Percentiles rank a stretch among this genome's conserved stretches.
Evolutionary conservation across 2,329 filamentous ascomycete genomes (phyloP).

Genomic region (Coniochaeta pulveracea): DNA sequence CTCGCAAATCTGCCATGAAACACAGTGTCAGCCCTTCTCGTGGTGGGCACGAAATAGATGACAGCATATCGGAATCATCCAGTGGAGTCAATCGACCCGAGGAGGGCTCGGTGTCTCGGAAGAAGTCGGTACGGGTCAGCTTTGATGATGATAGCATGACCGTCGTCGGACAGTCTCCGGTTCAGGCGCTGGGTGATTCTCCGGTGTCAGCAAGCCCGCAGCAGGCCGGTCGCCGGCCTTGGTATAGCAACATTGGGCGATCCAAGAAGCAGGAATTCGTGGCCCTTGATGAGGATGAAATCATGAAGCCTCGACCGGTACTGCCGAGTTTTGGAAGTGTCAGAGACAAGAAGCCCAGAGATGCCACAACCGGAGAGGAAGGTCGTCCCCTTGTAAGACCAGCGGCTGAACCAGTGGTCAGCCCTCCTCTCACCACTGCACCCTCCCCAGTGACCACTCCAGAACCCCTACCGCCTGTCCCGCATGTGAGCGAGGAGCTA

Average conservation of each 20-base stretch:
- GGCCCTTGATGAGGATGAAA: conserved; percentile 46
- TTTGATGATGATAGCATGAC: conserved; percentile 59
- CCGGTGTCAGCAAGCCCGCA: conserved; percentile 25
- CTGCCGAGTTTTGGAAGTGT: conserved; percentile 68
- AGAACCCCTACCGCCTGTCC: conserved; percentile 11
- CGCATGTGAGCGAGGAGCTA: conserved; percentile 3
- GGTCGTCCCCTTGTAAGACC: conserved; percentile 50
- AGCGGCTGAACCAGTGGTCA: background rate
- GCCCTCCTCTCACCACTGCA: too few species aligned
- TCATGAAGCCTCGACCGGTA: conserved; percentile 64
- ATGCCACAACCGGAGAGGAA: conserved; percentile 37
- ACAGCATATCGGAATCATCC: conserved; percentile 31
- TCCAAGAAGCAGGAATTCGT: conserved; percentile 37
- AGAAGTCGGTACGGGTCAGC: conserved; percentile 63
- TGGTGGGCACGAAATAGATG: conserved; percentile 37
- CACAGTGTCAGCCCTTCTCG: conserved; percentile 40
- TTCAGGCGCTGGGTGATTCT: conserved; percentile 24
- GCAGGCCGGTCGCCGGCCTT: conserved; percentile 27
- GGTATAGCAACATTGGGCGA: conserved; percentile 38
- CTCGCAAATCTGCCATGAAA: conserved; percentile 69
- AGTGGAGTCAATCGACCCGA: conserved; percentile 18
- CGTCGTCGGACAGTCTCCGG: conserved; percentile 36
- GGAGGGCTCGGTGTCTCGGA: conserved; percentile 31
- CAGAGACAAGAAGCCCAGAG: conserved; percentile 46
- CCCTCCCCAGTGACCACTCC: conserved; percentile 13